A percentile compares a stretch with the other conserved stretches of the same genome.
Evolutionary conservation across 305 asterid genomes (phyloP).

Genomic region (Stenogyne calaminthoides): DNA sequence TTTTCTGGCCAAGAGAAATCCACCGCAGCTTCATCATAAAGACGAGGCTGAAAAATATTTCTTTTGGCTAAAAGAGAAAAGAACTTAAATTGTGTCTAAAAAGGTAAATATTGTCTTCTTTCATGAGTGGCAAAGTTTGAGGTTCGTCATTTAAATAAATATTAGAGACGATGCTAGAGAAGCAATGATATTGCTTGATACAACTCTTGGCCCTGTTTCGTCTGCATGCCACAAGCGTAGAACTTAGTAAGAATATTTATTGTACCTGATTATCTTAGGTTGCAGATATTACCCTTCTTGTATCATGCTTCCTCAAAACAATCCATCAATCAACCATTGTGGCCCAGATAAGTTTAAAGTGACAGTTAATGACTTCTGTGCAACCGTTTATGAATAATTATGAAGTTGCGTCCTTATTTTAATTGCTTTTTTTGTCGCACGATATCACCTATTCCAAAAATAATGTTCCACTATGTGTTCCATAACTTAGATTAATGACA

Average conservation of each 20-base stretch:
- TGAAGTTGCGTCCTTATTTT: neutral
- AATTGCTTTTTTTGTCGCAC: neutral
- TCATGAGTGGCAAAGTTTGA: neutral
- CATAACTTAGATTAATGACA: too few relatives aligned
- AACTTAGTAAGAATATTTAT: neutral
- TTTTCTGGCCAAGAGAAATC: neutral
- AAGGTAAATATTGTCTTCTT: neutral
- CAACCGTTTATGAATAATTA: neutral
- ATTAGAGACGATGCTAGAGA: neutral
- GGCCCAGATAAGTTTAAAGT: neutral
- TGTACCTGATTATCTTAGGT: neutral
- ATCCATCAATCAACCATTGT: neutral
- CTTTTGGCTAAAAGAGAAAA: neutral
- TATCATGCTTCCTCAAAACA: neutral
- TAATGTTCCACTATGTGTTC: too few relatives aligned
- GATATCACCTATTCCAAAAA: too few relatives aligned
- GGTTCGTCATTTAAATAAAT: neutral
- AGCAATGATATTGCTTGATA: neutral
- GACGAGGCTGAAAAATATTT: neutral
- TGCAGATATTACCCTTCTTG: neutral
- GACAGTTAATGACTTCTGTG: too few relatives aligned
- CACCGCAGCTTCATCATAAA: neutral
- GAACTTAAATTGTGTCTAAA: neutral
- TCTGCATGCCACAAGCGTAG: neutral
- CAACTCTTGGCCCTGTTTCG: neutral